Evolutionary conservation across 805 yeast genomes (phyloP).

Genomic region (Kuraishia molischiana): DNA sequence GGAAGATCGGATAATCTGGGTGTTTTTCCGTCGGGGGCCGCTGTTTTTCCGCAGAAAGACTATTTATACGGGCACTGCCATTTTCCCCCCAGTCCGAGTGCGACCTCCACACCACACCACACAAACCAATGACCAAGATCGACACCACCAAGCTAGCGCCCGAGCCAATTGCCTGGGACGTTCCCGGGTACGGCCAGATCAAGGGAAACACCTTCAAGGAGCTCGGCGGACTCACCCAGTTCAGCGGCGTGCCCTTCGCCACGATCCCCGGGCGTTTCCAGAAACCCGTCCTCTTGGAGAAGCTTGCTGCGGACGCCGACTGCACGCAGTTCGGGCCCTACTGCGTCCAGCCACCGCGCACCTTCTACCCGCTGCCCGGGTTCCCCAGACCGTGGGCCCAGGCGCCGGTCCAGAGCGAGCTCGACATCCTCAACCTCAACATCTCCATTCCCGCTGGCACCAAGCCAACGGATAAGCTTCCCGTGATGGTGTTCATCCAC

Average conservation of each 20-base stretch:
- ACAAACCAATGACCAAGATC: neutral
- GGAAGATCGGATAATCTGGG: no score
- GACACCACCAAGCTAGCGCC: neutral
- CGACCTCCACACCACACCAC: no score
- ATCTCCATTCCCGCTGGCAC: constrained; percentile 1
- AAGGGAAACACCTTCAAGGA: constrained; percentile 2
- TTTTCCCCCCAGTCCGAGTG: no score
- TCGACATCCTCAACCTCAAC: constrained; percentile 5
- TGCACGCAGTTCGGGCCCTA: constrained; percentile 3
- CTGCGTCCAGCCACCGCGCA: constrained; percentile 5
- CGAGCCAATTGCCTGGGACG: neutral
- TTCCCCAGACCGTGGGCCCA: constrained; percentile 5
- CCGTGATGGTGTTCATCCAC: constrained; percentile 11
- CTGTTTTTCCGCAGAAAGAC: no score
- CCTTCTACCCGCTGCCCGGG: constrained; percentile 6
- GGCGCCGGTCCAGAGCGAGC: constrained; percentile 4
- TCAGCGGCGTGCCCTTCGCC: constrained; percentile 5
- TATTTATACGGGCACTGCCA: no score
- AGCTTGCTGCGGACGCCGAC: constrained; percentile 3
- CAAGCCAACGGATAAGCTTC: constrained; percentile 2
- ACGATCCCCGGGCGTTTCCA: constrained; percentile 5
- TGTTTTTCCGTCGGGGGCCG: no score
- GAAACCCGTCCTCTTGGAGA: constrained; percentile 3
- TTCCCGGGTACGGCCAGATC: constrained; percentile 2
- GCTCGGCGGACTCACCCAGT: constrained; percentile 1